Percentiles rank a stretch among this genome's conserved stretches.
These are phyloP conservation scores for Lojkania enalia DNA, from an alignment of 2,329 filamentous ascomycete genomes.

Conservation along the genomic window DNA sequence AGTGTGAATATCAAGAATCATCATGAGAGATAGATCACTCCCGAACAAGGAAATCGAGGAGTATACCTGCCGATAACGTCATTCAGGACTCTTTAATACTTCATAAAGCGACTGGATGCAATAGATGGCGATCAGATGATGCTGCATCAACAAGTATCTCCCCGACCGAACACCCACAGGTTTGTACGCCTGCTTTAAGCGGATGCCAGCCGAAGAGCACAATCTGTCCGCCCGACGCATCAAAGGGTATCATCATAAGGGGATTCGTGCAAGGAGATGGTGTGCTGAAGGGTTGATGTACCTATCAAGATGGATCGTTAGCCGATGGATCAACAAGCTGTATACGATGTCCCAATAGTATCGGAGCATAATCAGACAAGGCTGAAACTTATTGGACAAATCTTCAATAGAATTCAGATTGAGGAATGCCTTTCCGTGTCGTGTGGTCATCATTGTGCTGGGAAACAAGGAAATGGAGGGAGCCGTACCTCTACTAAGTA, in stretches of 20 bases:
- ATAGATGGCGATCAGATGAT: constrained; percentile 61
- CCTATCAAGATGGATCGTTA: constrained; percentile 35
- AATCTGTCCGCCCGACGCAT: constrained; percentile 72
- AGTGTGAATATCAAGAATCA: constrained; percentile 71
- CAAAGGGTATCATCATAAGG: constrained; percentile 63
- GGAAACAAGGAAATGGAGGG: constrained; percentile 13
- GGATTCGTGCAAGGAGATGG: constrained; percentile 18
- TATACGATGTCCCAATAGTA: no score
- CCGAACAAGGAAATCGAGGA: constrained; percentile 27
- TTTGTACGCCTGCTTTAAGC: constrained; percentile 65
- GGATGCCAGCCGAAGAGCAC: constrained; percentile 56
- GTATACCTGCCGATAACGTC: constrained; percentile 30
- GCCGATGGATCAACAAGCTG: no score
- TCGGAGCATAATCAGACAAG: constrained; percentile 62
- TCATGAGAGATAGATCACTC: constrained; percentile 58
- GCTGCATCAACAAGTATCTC: constrained; percentile 70
- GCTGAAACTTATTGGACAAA: constrained; percentile 70
- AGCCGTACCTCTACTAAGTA: constrained; percentile 48
- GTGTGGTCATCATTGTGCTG: constrained; percentile 61
- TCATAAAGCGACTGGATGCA: constrained; percentile 5
- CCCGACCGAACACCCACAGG: constrained; percentile 58
- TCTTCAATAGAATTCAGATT: constrained; percentile 67
- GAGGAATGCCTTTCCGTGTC: constrained; percentile 72
- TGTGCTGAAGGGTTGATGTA: constrained; percentile 31
- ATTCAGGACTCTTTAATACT: constrained; percentile 10